phyloP scores from a whole-genome alignment of 345 rosid species.

The Hypericum perforatum region DNA sequence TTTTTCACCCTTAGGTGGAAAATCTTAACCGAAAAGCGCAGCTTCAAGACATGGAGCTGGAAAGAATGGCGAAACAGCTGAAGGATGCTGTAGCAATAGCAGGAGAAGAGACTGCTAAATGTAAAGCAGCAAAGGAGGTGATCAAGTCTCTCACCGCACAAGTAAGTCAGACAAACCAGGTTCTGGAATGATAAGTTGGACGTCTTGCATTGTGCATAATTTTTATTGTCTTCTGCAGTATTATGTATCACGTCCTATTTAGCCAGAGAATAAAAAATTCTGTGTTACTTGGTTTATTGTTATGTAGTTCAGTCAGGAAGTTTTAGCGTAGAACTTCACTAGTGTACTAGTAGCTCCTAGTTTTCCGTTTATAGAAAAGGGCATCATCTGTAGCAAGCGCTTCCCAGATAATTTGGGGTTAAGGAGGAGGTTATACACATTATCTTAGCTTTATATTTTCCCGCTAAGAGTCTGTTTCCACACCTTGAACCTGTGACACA shows the following conservation, averaged over 20 bases:
- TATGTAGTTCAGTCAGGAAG: too few relatives aligned
- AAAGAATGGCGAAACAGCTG: slow-evolving; percentile 76
- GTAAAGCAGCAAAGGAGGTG: slow-evolving; percentile 99
- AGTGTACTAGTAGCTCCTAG: too few relatives aligned
- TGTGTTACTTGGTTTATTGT: too few relatives aligned
- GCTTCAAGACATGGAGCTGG: slow-evolving; percentile 82
- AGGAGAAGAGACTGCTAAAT: slow-evolving; percentile 79
- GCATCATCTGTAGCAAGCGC: too few relatives aligned
- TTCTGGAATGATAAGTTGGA: too few relatives aligned
- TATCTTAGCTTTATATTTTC: too few relatives aligned
- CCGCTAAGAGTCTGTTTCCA: too few relatives aligned
- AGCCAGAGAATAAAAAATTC: not conserved
- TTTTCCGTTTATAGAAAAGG: too few relatives aligned
- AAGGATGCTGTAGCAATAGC: slow-evolving; percentile 81
- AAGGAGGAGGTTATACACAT: too few relatives aligned
- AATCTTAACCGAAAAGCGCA: slow-evolving; percentile 72
- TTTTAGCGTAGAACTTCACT: too few relatives aligned
- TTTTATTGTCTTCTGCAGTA: not conserved
- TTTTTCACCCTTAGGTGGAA: slow-evolving; percentile 51
- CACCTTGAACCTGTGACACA: too few relatives aligned
- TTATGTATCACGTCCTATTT: slow-evolving; percentile 3
- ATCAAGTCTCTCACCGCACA: slow-evolving; percentile 96
- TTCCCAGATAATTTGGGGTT: too few relatives aligned
- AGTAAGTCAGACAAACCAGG: slow-evolving; percentile 33
- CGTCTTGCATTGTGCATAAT: not conserved